A percentile compares a stretch with the other conserved stretches of the same genome.
Conservation (phyloP, 148 eudicot species). For the Suaeda aralocaspica region DNA sequence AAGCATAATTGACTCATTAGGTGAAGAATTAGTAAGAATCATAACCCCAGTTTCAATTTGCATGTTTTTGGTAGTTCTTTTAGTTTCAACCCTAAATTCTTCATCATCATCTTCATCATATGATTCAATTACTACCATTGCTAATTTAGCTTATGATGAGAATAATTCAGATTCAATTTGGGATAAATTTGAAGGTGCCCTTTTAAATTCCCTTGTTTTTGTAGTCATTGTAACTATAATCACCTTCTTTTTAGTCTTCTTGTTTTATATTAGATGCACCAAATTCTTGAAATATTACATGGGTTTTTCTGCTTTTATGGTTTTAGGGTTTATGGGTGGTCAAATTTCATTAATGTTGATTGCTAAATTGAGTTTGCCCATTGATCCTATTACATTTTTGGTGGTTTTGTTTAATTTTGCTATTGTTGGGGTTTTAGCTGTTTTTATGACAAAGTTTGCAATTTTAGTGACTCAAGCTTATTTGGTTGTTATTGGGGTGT, state of each 20-base stretch:
- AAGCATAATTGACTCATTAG: slow-evolving; percentile 62
- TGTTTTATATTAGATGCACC: slow-evolving; percentile 79
- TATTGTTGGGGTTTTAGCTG: slow-evolving; percentile 77
- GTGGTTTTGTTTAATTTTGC: slow-evolving; percentile 65
- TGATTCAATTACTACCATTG: slow-evolving; percentile 58
- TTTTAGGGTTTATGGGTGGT: slow-evolving; percentile 84
- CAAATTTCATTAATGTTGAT: slow-evolving; percentile 50
- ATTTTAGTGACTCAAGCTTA: slow-evolving; percentile 70
- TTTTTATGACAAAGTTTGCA: slow-evolving; percentile 67
- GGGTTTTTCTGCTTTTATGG: slow-evolving; percentile 83
- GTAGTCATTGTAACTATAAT: slow-evolving; percentile 63
- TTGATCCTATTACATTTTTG: slow-evolving; percentile 59
- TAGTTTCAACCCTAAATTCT: slow-evolving; percentile 47
- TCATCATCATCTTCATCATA: slow-evolving; percentile 32
- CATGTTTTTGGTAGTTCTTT: slow-evolving; percentile 72
- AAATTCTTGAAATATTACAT: slow-evolving; percentile 82
- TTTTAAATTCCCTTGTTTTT: slow-evolving; percentile 78
- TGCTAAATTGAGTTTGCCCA: slow-evolving; percentile 34
- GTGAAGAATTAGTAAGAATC: slow-evolving; percentile 86
- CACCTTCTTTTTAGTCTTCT: slow-evolving; percentile 70
- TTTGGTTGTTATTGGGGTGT: slow-evolving; percentile 78
- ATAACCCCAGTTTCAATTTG: slow-evolving; percentile 83
- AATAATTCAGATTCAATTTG: slow-evolving; percentile 56
- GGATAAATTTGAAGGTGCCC: slow-evolving; percentile 88
- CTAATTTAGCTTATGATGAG: slow-evolving; percentile 72